Conservation (phyloP, 2,329 filamentous ascomycete species). For the Basipetospora chlamydospora region DNA sequence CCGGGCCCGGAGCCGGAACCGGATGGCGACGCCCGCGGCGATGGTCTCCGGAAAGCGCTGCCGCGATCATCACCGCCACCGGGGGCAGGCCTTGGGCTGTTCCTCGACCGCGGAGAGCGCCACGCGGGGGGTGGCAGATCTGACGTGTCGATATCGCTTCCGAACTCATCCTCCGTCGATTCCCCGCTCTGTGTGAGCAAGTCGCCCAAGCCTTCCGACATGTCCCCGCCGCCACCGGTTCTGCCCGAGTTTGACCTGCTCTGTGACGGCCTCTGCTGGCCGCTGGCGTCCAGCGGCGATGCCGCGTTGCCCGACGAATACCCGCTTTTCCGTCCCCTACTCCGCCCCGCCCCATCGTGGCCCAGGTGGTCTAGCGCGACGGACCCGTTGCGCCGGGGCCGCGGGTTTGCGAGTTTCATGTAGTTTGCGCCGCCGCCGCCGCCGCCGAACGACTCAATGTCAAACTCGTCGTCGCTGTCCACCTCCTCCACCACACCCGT, state of each 20-base stretch:
- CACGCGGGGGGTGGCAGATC: constrained; percentile 49
- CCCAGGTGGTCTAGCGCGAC: constrained; percentile 30
- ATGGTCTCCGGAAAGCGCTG: neutral
- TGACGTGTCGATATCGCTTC: constrained; percentile 50
- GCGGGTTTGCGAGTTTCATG: neutral
- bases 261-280: constrained; percentile 28
- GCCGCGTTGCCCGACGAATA: constrained; percentile 32
- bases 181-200: constrained; percentile 32
- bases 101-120: constrained; percentile 20
- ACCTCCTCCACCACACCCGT: constrained; percentile 95
- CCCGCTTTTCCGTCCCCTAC: constrained; percentile 20
- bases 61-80: constrained; percentile 7
- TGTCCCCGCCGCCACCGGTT: constrained; percentile 33
- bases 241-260: constrained; percentile 36
- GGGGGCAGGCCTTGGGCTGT: constrained; percentile 8
- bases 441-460: constrained; percentile 65
- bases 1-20: neutral
- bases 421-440: constrained; percentile 36
- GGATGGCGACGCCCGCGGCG: neutral
- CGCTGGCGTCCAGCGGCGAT: constrained; percentile 10
- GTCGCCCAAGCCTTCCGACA: no score
- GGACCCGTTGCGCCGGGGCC: constrained; percentile 32
- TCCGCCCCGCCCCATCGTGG: constrained; percentile 10
- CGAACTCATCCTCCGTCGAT: constrained; percentile 43
- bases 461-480: constrained; percentile 96